Base-by-base conservation (phyloP, 2,329 filamentous ascomycete genomes). In the Pyrenophora tritici-repentis region DNA sequence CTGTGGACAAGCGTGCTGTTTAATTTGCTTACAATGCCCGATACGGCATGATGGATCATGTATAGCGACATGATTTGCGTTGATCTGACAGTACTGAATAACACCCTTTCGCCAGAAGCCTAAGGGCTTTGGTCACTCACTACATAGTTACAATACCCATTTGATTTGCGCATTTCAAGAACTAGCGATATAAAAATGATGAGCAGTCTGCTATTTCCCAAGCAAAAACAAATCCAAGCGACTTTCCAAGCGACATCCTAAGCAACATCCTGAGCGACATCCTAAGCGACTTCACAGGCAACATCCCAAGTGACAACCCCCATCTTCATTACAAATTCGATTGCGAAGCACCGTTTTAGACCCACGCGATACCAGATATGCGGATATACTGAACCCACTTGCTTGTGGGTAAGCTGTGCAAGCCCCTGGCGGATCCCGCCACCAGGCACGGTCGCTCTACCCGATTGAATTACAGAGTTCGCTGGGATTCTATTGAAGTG, bases 1-100 rank as follows among this genome's bases (percentile, higher is more conserved):
- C 61, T 1, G 64, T 68, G 3, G 68, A 71, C 56, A 62, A 67
- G 62, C 49, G 67, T 42, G 58, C 51, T 38, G 63, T 66, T 42
- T 67, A 47, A 59, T 40, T 29, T 32, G 40, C 39, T 22, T 36
- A 17, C 5, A 39, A 38, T 22, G 35, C 13, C 17, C 24, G 22
- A n/a, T 20, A 16, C 29, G 14, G 37, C 35, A 29, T 29, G n/a
- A 9, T 31, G 33, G 37, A 46, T 38, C n/a, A 34, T 36, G 17
- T 45, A 29, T 26, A 38, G 18, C 35, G 31, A 41, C 34, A 42
- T 42, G 33, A 42, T 41, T 42, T 37, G 50, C 47, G 10, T 47
- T 42, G 41, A 45, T 51, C 48, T 51, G 41, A 61, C 42, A 26
- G 36, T 32, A 38, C 36, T 59, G 53, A 47, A 59, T 56, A 58